Evolutionary conservation across 768 basidiomycete genomes (phyloP).

Genomic region (Phylloporus scabripes): DNA sequence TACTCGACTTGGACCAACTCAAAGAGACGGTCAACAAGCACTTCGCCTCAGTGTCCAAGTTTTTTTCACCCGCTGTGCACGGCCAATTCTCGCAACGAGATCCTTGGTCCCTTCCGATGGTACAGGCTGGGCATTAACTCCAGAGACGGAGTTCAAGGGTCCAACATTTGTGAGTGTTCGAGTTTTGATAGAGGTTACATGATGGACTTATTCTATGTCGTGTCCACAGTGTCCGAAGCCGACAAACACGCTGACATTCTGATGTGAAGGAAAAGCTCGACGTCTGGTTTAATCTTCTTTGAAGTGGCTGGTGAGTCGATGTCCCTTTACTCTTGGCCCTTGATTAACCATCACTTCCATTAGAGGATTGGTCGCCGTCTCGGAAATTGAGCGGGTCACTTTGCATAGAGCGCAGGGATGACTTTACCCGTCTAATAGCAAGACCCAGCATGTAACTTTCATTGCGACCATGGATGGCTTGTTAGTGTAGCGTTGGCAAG

Average conservation of each 20-base stretch:
- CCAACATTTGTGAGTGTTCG: conserved; percentile 39
- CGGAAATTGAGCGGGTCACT: conserved; percentile 36
- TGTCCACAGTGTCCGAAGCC: too few species aligned
- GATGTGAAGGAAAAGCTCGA: too few species aligned
- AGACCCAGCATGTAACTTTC: background rate
- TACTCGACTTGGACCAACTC: conserved; percentile 46
- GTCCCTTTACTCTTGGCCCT: background rate
- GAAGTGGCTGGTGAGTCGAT: conserved; percentile 40
- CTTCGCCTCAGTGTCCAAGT: conserved; percentile 48
- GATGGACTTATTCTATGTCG: background rate
- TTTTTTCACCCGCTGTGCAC: conserved; percentile 56
- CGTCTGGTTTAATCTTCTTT: too few species aligned
- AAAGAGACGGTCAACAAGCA: conserved; percentile 43
- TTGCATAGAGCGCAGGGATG: conserved; percentile 53
- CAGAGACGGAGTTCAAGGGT: conserved; percentile 32
- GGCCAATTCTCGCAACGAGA: conserved; percentile 46
- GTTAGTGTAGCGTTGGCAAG: too few species aligned
- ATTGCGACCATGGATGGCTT: too few species aligned
- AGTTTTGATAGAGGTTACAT: background rate
- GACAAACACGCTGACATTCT: too few species aligned
- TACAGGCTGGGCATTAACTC: conserved; percentile 50
- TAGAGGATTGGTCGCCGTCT: conserved; percentile 39
- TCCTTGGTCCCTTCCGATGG: conserved; percentile 60
- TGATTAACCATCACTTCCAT: conserved; percentile 8
- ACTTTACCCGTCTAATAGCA: conserved; percentile 54